Evolutionary conservation across 495 filamentous ascomycete species (phyloP), one percentile per base, ranked within the genome.

Genomic region (Alectoria sarmentosa): DNA sequence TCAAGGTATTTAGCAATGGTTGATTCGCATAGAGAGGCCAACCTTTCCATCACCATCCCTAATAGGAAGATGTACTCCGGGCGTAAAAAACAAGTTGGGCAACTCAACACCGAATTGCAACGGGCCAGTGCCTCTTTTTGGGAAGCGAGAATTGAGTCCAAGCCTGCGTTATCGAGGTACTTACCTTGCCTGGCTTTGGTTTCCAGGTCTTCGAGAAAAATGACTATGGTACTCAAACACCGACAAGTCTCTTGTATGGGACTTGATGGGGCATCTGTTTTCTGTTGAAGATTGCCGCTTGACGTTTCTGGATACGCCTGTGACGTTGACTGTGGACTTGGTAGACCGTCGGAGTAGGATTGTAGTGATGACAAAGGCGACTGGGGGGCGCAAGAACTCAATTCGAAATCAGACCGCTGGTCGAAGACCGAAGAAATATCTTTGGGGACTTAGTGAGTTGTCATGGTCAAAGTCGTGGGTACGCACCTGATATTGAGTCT

Each of bases 1-100:
- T 55, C 52, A 30, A 55, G 52, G 11, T 55, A 55, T 21, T 34
- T 55, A 30, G 52, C 52, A 3, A 55, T 30, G 52, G 52, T 55
- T 9, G 52, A 55, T 34, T 55, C 52, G 30, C 30, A 55, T 1
- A 55, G 15, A 34, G 52, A 55, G 2, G 30, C 52, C 3, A 55
- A 30, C 28, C 52, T 14, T 21, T 55, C 52, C 15, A 30, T 34
- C 11, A 55, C 52, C 52, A 34, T 55, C 2, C 52, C 30, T 5
- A 55, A 15, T 19, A 55, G 52, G 0, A 55, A 17, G 34, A 55
- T 21, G 15, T 34, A 55, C 17, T 55, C 28, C 6, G 30, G 8
- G 28, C 52, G 52, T 11, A 55, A 6, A 55, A 19, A 55, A 7
- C 52, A 55, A 17, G 0, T 21, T 1, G 52, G 17, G 52, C 52